phyloP scores from a whole-genome alignment of 352 stramenopile species.

The Phytopythium helicoides region DNA sequence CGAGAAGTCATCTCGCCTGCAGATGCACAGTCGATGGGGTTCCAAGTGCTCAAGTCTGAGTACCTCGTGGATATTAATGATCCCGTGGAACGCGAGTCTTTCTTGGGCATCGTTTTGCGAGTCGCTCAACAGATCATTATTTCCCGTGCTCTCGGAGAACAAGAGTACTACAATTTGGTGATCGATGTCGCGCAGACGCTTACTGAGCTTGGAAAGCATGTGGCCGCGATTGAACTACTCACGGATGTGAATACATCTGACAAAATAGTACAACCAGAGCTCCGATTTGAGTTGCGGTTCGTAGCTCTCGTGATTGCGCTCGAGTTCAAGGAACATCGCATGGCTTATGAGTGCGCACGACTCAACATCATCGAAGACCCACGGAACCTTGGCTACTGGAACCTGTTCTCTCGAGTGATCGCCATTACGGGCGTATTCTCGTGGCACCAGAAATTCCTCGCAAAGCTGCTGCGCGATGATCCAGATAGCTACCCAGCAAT shows the following conservation, averaged over 20 bases:
- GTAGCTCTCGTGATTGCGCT: constrained; percentile 80
- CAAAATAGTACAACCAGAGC: constrained; percentile 67
- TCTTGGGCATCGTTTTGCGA: constrained; percentile 85
- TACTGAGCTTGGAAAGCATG: constrained; percentile 78
- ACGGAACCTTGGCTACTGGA: constrained; percentile 81
- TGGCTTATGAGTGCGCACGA: constrained; percentile 85
- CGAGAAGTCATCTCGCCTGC: constrained; percentile 56
- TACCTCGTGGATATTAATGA: constrained; percentile 84
- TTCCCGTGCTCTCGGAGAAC: constrained; percentile 61
- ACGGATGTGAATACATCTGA: constrained; percentile 86
- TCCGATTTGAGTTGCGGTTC: constrained; percentile 82
- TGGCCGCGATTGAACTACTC: constrained; percentile 80
- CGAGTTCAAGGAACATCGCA: constrained; percentile 83
- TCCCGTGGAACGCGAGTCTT: constrained; percentile 64
- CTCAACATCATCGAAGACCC: constrained; percentile 88
- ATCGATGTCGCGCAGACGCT: constrained; percentile 80
- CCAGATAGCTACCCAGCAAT: constrained; percentile 78
- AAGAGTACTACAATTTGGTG: constrained; percentile 75
- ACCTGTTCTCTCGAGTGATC: constrained; percentile 81
- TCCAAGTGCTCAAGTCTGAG: constrained; percentile 79
- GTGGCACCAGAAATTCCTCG: constrained; percentile 86
- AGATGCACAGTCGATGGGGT: constrained; percentile 64
- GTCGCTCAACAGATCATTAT: constrained; percentile 83
- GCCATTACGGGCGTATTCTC: constrained; percentile 83
- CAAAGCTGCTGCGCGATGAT: constrained; percentile 75